Conservation (phyloP, 2,329 filamentous ascomycete species). For the Aciculosporium take region DNA sequence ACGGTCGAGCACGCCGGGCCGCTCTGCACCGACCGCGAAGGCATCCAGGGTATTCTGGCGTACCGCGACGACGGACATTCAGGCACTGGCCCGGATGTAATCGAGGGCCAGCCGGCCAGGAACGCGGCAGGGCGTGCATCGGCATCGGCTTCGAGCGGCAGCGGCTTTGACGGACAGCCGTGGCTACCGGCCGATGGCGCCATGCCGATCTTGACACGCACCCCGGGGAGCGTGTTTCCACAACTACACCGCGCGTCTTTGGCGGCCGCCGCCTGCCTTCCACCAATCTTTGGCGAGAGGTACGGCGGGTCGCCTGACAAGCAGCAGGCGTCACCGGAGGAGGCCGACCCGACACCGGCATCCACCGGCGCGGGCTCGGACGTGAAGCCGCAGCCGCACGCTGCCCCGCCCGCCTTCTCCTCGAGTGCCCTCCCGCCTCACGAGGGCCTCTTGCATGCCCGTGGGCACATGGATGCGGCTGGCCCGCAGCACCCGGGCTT, state of each 20-base stretch:
- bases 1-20: conserved; percentile 7
- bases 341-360: conserved; percentile 42
- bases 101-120: conserved; percentile 19
- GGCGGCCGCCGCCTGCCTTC: conserved; percentile 14
- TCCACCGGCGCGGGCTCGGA: conserved; percentile 30
- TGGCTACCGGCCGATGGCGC: conserved; percentile 26
- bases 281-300: conserved; percentile 25
- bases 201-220: conserved; percentile 23
- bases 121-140: not conserved
- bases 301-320: conserved; percentile 31
- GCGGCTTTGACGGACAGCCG: conserved; percentile 10
- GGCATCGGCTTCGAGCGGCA: not conserved
- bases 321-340: conserved; percentile 36
- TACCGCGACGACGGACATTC: conserved; percentile 30
- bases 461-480: conserved; percentile 20
- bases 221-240: conserved; percentile 20
- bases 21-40: conserved; percentile 22
- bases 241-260: conserved; percentile 17
- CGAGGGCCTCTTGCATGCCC: conserved; percentile 23
- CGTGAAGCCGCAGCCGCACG: conserved; percentile 14
- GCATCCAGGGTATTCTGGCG: conserved; percentile 26
- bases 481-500: conserved; percentile 22
- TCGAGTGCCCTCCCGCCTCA: conserved; percentile 35
- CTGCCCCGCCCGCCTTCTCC: conserved; percentile 38
- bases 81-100: conserved; percentile 24